Base-by-base conservation (phyloP, 202 grass and related monocot species). In the Thinopyrum obtusiflorum region DNA sequence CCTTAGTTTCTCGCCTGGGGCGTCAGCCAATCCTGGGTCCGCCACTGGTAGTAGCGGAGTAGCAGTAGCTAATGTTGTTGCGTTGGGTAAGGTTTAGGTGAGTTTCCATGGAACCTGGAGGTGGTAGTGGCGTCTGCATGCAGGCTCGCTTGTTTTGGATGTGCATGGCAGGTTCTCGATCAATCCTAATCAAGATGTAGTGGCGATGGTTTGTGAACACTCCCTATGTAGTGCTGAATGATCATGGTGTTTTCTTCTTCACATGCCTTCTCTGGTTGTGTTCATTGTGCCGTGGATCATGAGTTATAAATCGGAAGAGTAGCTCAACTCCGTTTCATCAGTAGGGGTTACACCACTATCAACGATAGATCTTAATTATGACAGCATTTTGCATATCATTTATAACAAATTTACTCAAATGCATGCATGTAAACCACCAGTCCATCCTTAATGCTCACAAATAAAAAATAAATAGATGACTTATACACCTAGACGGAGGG, bases 71-170 rank as follows among this genome's bases (percentile, higher is more conserved):
- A 17, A 13, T 65, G 55, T 78, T 26, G 23, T 15, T 53, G 51
- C 36, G 40, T 25, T 37, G 44, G 86, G n/a, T 86, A 40, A 33
- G 61, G 68, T 20, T 72, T 83, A 74, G 83, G 86, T 68, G 71
- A 55, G 51, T 55, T 73, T 73, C 78, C 73, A 68, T 88, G 74
- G 89, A 91, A 91, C 86, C 89, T 91, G 89, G 79, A 82, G 86
- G 79, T 91, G 82, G 89, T 88, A 73, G 86, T 83, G 86, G 57
- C 83, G 44, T 47, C 68, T 8, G 55, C 68, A 28, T 84, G 86
- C 66, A 66, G n/a, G 89, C 80, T 73, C 89, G 72, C 86, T 91
- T 88, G 89, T 91, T 88, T 88, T 91, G 89, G 86, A 79, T 82
- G 71, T 53, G 61, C 36, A 46, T 91, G 83, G 26, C 79, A 88